Evolutionary conservation across 176 grass and related monocot genomes (phyloP), one percentile per base, ranked within the genome.

Genomic region (Cymbopogon citratus): DNA sequence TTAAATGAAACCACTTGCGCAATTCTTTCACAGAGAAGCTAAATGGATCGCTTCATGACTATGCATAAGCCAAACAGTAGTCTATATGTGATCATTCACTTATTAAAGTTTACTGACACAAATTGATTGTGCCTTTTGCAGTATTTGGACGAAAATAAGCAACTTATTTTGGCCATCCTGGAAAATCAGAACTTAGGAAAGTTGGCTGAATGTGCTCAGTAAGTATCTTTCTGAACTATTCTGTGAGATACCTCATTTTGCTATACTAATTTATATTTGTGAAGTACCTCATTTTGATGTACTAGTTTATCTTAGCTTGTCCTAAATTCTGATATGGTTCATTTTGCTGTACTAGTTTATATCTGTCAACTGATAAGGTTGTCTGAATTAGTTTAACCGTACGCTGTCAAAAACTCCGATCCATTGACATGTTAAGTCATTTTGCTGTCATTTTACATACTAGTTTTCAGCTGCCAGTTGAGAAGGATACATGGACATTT

Each of bases 141-240:
- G 94, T 97, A 93, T 87, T 87, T 97, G 87, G 94, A 97, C 83
- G 94, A 97, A 87, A 97, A 97, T 80, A 97, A 97, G 63, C 94
- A 97, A 49, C 94, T 97, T 80, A 97, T 97, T 86, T 93, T 97
- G 84, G 94, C 94, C 64, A 97, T 97, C 70, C 74, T 97, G 65
- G 94, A 97, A 81, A 97, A 97, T 78, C 94, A 97, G 39, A 97
- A 97, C 70, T 83, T 97, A 81, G 94, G 89, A 63, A 97, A 97
- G 89, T 76, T 97, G 41, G 89, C 94, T 87, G 94, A 97, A 89
- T 97, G 94, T 87, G 94, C 94, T 81, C 94, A 93, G 94, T 97
- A 87, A 97, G 94, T 80, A 28, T 10, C 74, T 84, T 54, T n/a
- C 38, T 71, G 40, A 75, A 76, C 38, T 67, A 16, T 62, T 73